Base-by-base conservation (phyloP, 805 yeast genomes). In the Wickerhamomyces silvicola region DNA sequence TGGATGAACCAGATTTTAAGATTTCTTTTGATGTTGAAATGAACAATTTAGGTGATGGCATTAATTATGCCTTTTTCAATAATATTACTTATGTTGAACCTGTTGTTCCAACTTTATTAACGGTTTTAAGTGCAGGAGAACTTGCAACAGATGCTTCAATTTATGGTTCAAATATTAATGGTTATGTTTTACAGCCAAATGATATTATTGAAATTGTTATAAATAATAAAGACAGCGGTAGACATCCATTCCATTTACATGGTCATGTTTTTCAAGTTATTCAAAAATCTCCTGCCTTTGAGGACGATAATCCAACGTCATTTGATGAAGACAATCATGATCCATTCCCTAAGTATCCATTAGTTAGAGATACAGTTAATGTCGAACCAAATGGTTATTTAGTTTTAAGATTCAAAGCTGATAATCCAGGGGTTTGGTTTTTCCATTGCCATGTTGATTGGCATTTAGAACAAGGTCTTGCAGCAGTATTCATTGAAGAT, bases 341-440 rank as follows among this genome's bases (percentile, higher is more conserved):
- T 20, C 57, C 61, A 5, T 68, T 62, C 48, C 84, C 84, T 7
- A 72, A 70, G 24, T 56, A 61, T 33, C 94, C 87, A 24, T 52
- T 74, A 50, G 52, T 65, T 30, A 69, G 95, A 57, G 95, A 87
- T 51, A 81, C 90, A 0, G 75, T 75, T 14, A 63, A 70, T 42
- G 75, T 85, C 12, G 72, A 75, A 31, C 74, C 81, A 21, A 76
- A 78, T 45, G 84, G 88, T 3, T 72, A 76, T 53, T 56, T 78
- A 31, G 87, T 79, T 12, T 50, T 77, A 20, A 65, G 96, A 43
- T 85, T 85, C 56, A 70, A 63, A 46, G 86, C 95, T 10, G 75
- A 81, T 48, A 87, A 88, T 49, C 95, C 96, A 3, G 97, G 97
- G 36, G 78, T 86, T 17, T 88, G 96, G 96, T 74, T 81, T 39